phyloP scores from a whole-genome alignment of 176 grass and related monocot genomes.

The Luzula sylvatica region DNA sequence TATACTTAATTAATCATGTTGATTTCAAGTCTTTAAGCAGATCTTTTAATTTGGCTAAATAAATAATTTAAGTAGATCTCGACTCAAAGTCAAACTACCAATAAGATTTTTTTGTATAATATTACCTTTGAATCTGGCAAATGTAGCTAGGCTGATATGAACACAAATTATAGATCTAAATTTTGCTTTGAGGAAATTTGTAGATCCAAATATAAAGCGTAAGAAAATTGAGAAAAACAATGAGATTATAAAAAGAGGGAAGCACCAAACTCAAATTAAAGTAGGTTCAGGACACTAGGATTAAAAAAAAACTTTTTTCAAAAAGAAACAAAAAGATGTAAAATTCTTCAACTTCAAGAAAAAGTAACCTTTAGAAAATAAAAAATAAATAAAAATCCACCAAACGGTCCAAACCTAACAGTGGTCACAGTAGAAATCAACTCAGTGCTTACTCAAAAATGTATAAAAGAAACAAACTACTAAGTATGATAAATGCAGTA shows the following conservation, averaged over 20 bases:
- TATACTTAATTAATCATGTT: neutral
- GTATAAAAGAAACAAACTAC: too few relatives aligned
- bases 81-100: too few relatives aligned
- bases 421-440: neutral
- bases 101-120: too few relatives aligned
- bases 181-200: neutral
- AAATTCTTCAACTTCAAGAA: slow-evolving; percentile 32
- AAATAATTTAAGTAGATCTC: too few relatives aligned
- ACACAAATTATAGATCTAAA: too few relatives aligned
- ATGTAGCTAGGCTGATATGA: too few relatives aligned
- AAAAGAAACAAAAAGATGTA: slow-evolving; percentile 5
- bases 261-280: slow-evolving; percentile 6
- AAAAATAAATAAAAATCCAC: neutral
- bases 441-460: too few relatives aligned
- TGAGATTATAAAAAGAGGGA: neutral
- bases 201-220: slow-evolving; percentile 12
- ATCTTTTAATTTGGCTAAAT: too few relatives aligned
- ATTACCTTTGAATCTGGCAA: too few relatives aligned
- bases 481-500: neutral
- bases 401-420: too few relatives aligned
- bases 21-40: neutral
- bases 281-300: neutral
- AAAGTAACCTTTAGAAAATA: slow-evolving; percentile 14
- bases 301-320: neutral
- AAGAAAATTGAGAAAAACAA: slow-evolving; percentile 4